Evolutionary conservation across 164 flowering plant genomes (phyloP), one percentile per base, ranked within the genome.

Genomic region (Cinnamomum chago): DNA sequence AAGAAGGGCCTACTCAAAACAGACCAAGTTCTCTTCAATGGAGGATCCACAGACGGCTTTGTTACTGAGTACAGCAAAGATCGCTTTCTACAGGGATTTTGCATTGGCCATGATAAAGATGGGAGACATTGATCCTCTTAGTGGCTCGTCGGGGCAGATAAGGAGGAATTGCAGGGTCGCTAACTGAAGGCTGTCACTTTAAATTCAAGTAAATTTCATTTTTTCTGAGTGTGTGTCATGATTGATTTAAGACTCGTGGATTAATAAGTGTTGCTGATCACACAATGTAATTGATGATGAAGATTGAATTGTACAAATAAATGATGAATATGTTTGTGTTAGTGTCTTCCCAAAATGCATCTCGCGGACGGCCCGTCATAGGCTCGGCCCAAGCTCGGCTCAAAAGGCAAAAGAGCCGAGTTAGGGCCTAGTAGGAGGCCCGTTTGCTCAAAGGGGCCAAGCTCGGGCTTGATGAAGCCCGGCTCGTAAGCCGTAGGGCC

Each of bases 141-240:
- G 82, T 13, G 88, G 91, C 20, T 51, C 78, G 5, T 60, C 68
- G 24, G 90, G 90, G 2, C 75, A 84, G 70, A 83, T 82, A 2
- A 81, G 90, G 77, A 86, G 58, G 80, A 62, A 73, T 1, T 82
- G 88, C 77, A 78, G 74, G 66, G 66, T 69, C 2, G 65, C 73
- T 58, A 85, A 82, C 70, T 77, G 17, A 72, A 35, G 7, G 47
- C 47, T 68, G 13, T 14, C 18, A 47, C 18, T 23, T 50, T 52
- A n/a, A 28, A 33, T 30, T 67, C 70, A 67, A 33, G 18, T 18
- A 27, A 33, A 52, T 58, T 22, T 64, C 47, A 35, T 22, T 24
- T 64, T 11, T 20, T 64, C n/a, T 5, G 27, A 10, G 64, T 64
- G 67, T 25, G n/a, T n/a, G 24, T 60, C 28, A 22, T 64, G 67